Evolutionary conservation across 306 rosid genomes (phyloP).

Genomic region (Begonia fuchsioides): DNA sequence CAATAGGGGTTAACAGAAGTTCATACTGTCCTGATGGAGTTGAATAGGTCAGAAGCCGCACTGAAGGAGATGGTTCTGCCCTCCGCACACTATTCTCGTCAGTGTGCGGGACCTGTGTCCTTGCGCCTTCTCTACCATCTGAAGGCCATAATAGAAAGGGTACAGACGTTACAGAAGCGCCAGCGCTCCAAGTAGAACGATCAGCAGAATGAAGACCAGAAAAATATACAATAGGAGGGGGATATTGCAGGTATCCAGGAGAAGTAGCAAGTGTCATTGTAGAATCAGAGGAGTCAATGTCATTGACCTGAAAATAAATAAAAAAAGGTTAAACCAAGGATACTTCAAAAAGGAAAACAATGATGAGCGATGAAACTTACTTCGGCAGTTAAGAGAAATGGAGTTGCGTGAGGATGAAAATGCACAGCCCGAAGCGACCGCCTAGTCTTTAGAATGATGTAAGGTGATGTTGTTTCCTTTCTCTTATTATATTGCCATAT

Average conservation of each 20-base stretch:
- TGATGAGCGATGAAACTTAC: slow-evolving; percentile 19
- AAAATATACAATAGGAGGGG: slow-evolving; percentile 89
- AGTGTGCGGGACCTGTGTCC: slow-evolving; percentile 38
- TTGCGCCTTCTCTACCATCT: slow-evolving; percentile 42
- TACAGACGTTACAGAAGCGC: slow-evolving; percentile 49
- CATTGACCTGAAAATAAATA: slow-evolving; percentile 65
- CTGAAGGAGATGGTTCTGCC: slow-evolving; percentile 50
- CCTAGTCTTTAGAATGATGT: slow-evolving; percentile 68
- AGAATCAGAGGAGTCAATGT: slow-evolving; percentile 80
- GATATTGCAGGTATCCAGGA: slow-evolving; percentile 71
- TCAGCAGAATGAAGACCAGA: slow-evolving; percentile 59
- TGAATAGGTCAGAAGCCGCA: slow-evolving; percentile 49
- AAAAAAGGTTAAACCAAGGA: slow-evolving; percentile 9
- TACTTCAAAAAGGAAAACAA: slow-evolving; percentile 5
- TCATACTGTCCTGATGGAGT: slow-evolving; percentile 61
- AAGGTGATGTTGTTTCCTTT: slow-evolving; percentile 71
- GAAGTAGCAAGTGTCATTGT: slow-evolving; percentile 83
- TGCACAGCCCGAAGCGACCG: slow-evolving; percentile 95
- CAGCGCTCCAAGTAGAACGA: slow-evolving; percentile 38
- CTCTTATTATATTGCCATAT: slow-evolving; percentile 80
- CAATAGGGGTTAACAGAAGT: slow-evolving; percentile 56
- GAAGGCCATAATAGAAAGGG: slow-evolving; percentile 63
- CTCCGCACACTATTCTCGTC: slow-evolving; percentile 37
- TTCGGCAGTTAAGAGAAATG: slow-evolving; percentile 93
- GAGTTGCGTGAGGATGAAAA: slow-evolving; percentile 88